Conservation (phyloP, 768 basidiomycete species). For the Boletus insuetus region DNA sequence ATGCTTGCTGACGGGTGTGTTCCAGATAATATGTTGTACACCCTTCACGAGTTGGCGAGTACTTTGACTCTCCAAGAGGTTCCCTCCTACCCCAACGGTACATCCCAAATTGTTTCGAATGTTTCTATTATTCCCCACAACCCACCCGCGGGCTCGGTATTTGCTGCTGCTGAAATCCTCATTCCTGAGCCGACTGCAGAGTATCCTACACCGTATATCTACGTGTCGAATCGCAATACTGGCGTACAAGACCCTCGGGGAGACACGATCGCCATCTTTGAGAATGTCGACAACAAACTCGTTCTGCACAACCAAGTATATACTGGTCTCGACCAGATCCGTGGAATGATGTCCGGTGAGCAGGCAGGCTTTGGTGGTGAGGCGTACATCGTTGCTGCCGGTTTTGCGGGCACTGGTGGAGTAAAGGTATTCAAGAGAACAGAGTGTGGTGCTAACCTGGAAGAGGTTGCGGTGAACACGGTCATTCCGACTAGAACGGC, state of each 20-base stretch:
- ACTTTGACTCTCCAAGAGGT: conserved; percentile 59
- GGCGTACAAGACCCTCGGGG: conserved; percentile 50
- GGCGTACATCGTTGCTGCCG: conserved; percentile 55
- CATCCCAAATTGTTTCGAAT: conserved; percentile 48
- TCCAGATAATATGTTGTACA: conserved; percentile 49
- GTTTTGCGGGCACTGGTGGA: conserved; percentile 51
- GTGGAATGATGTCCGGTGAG: conserved; percentile 61
- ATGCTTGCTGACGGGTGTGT: not conserved
- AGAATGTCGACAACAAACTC: conserved; percentile 39
- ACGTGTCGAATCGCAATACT: conserved; percentile 66
- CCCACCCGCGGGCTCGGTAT: conserved; percentile 38
- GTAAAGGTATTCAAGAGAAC: conserved; percentile 56
- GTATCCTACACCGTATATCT: conserved; percentile 57
- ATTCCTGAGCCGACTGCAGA: conserved; percentile 45
- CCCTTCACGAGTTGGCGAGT: conserved; percentile 54
- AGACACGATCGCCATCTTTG: conserved; percentile 64
- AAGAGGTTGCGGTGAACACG: conserved; percentile 51
- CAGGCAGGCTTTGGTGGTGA: conserved; percentile 42
- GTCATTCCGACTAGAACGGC: conserved; percentile 49
- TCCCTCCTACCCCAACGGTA: conserved; percentile 42
- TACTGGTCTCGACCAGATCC: conserved; percentile 60
- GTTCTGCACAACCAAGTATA: conserved; percentile 51
- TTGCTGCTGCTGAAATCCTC: conserved; percentile 60
- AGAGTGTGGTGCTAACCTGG: conserved; percentile 50
- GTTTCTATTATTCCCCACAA: conserved; percentile 47